Evolutionary conservation across 257 asterid species (phyloP).

Genomic region (Solanum pimpinellifolium): DNA sequence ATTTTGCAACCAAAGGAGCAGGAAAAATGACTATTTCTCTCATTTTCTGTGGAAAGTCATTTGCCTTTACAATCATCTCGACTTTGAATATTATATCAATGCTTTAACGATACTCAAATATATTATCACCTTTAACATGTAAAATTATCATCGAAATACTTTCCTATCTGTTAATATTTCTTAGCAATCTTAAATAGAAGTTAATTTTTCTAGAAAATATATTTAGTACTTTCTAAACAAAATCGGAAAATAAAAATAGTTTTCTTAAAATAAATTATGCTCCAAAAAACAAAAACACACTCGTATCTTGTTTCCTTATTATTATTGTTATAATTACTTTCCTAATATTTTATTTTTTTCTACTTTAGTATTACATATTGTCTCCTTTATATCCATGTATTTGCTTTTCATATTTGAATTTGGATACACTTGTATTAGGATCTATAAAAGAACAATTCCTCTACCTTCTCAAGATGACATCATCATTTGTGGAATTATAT

Average conservation of each 20-base stretch:
- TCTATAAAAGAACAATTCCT: not conserved
- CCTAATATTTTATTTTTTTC: not conserved
- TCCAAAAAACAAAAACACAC: not conserved
- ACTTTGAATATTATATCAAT: not conserved
- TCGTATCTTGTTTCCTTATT: not conserved
- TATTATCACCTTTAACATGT: not conserved
- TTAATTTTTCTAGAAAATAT: not conserved
- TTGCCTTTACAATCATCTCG: not conserved
- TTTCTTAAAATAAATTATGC: not conserved
- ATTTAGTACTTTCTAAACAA: not conserved
- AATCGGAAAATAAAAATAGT: not conserved
- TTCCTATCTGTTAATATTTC: not conserved
- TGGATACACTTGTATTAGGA: not conserved
- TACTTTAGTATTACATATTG: not conserved
- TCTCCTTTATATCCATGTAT: not conserved
- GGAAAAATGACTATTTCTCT: not conserved
- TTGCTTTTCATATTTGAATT: not conserved
- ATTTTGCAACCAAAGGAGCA: not conserved
- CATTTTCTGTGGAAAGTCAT: not conserved
- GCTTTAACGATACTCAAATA: not conserved
- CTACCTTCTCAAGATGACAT: not conserved
- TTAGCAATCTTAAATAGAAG: not conserved
- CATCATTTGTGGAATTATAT: not conserved
- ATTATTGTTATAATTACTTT: not conserved
- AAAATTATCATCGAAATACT: not conserved